Conservation (phyloP, 2,329 filamentous ascomycete species). For the Colletotrichum liaoningense region DNA sequence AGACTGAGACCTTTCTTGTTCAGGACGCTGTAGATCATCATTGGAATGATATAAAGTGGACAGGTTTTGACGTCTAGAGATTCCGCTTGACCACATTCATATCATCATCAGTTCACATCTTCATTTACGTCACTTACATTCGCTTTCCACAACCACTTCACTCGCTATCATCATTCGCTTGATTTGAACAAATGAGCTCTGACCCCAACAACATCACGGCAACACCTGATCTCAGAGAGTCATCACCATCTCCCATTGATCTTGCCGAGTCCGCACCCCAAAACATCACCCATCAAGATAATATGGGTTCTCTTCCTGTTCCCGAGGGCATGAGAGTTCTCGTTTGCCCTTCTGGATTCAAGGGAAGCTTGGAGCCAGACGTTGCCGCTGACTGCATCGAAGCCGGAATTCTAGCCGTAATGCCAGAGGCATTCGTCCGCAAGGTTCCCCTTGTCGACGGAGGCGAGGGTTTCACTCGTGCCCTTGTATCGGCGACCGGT, state of each 20-base stretch:
- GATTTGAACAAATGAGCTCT: background rate
- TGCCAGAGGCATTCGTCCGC: conserved; percentile 53
- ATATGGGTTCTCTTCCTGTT: conserved; percentile 29
- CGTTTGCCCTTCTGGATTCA: conserved; percentile 65
- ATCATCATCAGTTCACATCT: background rate
- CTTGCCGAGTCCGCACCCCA: background rate
- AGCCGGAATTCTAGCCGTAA: conserved; percentile 56
- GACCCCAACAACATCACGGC: too few relatives aligned
- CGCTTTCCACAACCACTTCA: background rate
- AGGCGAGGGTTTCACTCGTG: conserved; percentile 62
- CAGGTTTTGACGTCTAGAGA: background rate
- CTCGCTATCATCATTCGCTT: conserved; percentile 21
- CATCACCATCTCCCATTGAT: background rate
- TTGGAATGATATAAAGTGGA: background rate
- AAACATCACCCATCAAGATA: background rate
- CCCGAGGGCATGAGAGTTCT: conserved; percentile 49
- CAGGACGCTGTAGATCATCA: background rate
- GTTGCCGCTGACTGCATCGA: conserved; percentile 63
- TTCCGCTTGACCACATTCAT: background rate
- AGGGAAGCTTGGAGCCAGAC: conserved; percentile 61
- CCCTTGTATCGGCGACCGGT: conserved; percentile 55
- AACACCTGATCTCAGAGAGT: background rate
- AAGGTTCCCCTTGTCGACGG: conserved; percentile 65
- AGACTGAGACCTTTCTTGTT: background rate
- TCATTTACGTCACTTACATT: background rate